A percentile compares a stretch with the other conserved stretches of the same genome.
phyloP scores from a whole-genome alignment of 2,329 filamentous ascomycete genomes.

The Fusarium odoratissimum region DNA sequence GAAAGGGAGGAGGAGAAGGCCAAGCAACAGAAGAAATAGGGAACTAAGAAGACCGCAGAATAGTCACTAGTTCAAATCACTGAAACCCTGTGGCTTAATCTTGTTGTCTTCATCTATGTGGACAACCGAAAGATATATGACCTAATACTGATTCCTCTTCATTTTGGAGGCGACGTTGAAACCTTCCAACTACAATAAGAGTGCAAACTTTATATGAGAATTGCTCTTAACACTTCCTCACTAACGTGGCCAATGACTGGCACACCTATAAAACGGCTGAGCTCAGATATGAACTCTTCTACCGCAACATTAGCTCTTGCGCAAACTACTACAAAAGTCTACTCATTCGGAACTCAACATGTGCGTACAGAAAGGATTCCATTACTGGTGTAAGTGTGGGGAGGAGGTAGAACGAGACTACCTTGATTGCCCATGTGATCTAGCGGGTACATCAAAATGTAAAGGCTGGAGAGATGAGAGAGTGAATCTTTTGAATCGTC shows the following conservation, averaged over 20 bases:
- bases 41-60: neutral
- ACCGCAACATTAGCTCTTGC: rapidly evolving
- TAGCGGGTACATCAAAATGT: neutral
- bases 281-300: neutral
- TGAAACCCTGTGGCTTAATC: neutral
- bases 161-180: neutral
- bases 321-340: rapidly evolving
- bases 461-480: neutral
- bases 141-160: neutral
- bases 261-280: neutral
- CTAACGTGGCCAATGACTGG: rapidly evolving
- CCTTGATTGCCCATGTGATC: neutral
- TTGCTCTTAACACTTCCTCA: neutral
- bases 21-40: too few relatives aligned
- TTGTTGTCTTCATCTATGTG: neutral
- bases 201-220: rapidly evolving
- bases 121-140: neutral
- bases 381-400: neutral
- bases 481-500: neutral
- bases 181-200: neutral
- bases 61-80: neutral
- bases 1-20: too few relatives aligned
- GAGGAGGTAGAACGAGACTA: neutral
- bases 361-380: neutral
- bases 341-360: neutral